Conservation (phyloP, 352 stramenopile genomes). For the Globisporangium orthogonon region DNA sequence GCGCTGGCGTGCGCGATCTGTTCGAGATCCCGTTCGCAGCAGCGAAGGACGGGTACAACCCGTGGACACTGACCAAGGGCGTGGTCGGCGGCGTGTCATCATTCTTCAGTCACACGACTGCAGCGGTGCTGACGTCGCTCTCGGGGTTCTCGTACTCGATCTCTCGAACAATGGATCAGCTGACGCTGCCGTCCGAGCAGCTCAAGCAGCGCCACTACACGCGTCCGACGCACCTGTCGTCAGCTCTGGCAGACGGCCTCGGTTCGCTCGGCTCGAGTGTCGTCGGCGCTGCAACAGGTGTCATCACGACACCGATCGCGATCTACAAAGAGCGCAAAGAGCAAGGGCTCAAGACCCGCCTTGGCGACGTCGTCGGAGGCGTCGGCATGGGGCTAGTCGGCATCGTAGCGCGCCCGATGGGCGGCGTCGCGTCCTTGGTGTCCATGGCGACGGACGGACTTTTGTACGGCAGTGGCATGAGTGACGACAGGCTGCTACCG, state of each 20-base stretch:
- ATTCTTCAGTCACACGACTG: conserved; percentile 63
- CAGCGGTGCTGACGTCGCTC: conserved; percentile 62
- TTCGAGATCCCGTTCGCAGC: conserved; percentile 71
- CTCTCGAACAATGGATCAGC: conserved; percentile 74
- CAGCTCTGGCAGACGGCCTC: conserved; percentile 54
- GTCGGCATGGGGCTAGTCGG: conserved; percentile 76
- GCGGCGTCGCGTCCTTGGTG: conserved; percentile 69
- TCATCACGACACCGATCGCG: conserved; percentile 72
- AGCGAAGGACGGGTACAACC: conserved; percentile 67
- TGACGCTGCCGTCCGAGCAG: conserved; percentile 58
- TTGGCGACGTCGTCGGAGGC: conserved; percentile 61
- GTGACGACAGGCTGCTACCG: conserved; percentile 21
- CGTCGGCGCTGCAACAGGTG: conserved; percentile 63
- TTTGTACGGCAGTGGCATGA: conserved; percentile 50
- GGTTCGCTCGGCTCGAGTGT: conserved; percentile 69
- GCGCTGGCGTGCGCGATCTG: conserved; percentile 61
- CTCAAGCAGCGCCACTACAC: conserved; percentile 56
- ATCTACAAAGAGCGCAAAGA: conserved; percentile 64
- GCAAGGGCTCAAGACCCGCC: conserved; percentile 48
- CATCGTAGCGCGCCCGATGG: conserved; percentile 71
- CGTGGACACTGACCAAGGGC: conserved; percentile 68
- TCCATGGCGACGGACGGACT: conserved; percentile 74
- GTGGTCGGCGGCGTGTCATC: conserved; percentile 61
- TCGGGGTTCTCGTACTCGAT: conserved; percentile 81
- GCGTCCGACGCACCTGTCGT: conserved; percentile 54